These are phyloP conservation scores for Santalum album DNA, from an alignment of 164 flowering plant genomes.

Conservation along the genomic window DNA sequence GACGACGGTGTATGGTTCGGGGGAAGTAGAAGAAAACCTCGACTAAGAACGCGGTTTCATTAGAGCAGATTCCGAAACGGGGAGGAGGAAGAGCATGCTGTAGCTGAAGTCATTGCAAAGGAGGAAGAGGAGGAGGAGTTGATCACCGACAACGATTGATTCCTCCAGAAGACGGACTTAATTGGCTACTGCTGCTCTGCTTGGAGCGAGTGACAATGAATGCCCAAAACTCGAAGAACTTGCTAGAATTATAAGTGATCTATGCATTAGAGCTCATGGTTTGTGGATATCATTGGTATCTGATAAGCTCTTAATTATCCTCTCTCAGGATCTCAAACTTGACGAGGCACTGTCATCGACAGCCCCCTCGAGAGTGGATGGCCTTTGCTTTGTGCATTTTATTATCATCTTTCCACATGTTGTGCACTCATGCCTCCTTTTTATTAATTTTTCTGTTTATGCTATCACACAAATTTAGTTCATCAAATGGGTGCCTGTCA, in stretches of 20 bases:
- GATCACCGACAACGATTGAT: too few species aligned
- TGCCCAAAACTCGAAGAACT: slow-evolving; percentile 76
- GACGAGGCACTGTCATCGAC: slow-evolving; percentile 74
- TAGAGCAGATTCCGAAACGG: too few species aligned
- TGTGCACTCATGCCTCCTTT: neutral
- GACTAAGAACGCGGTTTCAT: too few species aligned
- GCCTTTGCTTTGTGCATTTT: neutral
- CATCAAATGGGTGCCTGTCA: neutral
- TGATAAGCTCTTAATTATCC: slow-evolving; percentile 56
- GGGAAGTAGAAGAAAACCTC: too few species aligned
- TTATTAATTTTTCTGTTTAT: too few species aligned
- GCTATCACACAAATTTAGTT: neutral
- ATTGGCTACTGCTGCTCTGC: slow-evolving; percentile 50
- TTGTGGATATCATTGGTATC: slow-evolving; percentile 93
- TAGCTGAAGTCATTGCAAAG: too few species aligned
- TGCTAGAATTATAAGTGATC: slow-evolving; percentile 40
- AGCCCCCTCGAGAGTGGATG: slow-evolving; percentile 59
- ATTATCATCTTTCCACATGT: too few species aligned
- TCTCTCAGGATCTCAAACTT: slow-evolving; percentile 45
- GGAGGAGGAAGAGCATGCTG: too few species aligned
- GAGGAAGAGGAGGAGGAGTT: too few species aligned
- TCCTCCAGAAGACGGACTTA: slow-evolving; percentile 50
- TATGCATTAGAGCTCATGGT: slow-evolving; percentile 66
- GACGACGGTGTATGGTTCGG: too few species aligned
- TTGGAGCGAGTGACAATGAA: slow-evolving; percentile 54